Conservation (phyloP, 352 stramenopile genomes). For the Phytophthora megakarya region DNA sequence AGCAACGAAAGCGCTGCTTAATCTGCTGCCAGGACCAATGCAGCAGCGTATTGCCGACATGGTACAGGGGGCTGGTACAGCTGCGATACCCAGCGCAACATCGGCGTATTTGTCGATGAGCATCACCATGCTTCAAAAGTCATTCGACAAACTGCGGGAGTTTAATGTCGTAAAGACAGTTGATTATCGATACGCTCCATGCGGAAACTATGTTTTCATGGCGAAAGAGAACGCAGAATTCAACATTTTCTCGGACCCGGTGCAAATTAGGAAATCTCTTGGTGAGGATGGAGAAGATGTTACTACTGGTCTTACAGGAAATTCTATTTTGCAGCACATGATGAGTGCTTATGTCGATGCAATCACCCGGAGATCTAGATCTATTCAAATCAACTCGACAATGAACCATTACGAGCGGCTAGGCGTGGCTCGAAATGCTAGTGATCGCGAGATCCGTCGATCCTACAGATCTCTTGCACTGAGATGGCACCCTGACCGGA, state of each 20-base stretch:
- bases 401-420: slow-evolving; percentile 89
- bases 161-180: slow-evolving; percentile 71
- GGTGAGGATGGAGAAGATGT: slow-evolving; percentile 51
- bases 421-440: slow-evolving; percentile 61
- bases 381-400: slow-evolving; percentile 76
- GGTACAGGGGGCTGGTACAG: slow-evolving; percentile 20
- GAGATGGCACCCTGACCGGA: slow-evolving; percentile 83
- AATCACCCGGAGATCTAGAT: slow-evolving; percentile 67
- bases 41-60: slow-evolving; percentile 56
- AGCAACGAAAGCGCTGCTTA: slow-evolving; percentile 70
- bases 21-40: slow-evolving; percentile 67
- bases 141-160: slow-evolving; percentile 78
- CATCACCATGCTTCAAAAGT: slow-evolving; percentile 72
- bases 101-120: slow-evolving; percentile 83
- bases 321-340: slow-evolving; percentile 79
- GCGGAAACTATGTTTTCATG: slow-evolving; percentile 81
- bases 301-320: slow-evolving; percentile 58
- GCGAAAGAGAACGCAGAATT: slow-evolving; percentile 59
- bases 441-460: slow-evolving; percentile 62
- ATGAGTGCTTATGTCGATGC: slow-evolving; percentile 82
- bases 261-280: slow-evolving; percentile 51
- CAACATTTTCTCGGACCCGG: slow-evolving; percentile 48
- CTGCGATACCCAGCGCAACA: slow-evolving; percentile 44
- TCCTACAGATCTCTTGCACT: slow-evolving; percentile 77
- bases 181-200: slow-evolving; percentile 71